Evolutionary conservation across 1,284 basidiomycete species (phyloP), one percentile per base, ranked within the genome.

Genomic region (Pholiota adiposa): DNA sequence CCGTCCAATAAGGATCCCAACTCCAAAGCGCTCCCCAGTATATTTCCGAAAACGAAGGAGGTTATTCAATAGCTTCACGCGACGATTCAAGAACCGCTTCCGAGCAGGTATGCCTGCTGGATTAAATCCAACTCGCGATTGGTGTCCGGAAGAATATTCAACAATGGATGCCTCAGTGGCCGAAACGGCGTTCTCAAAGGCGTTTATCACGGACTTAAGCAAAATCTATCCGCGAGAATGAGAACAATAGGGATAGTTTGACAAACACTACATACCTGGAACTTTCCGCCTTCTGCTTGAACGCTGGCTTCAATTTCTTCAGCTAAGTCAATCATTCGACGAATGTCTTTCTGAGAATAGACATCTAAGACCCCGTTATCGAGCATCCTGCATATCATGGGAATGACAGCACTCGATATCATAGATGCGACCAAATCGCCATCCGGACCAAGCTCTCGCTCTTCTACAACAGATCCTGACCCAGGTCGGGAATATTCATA

Each of bases 361-460:
- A 91, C 88, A 72, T 98, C 92, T 59, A 96, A 82, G 1, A 85
- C 89, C 29, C 93, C 93, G 21, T 80, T 79, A 67, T 90, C 83
- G 23, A 96, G 71, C 18, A 93, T 72, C 65, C 85, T 89, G 67
- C 83, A 85, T 6, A 97, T 71, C 41, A 89, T 80, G 2, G 96
- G 94, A 23, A 93, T 85, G 48, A 97, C 81, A 0, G 90, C 87
- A 0, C 93, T 93, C 11, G 90, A 88, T 25, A 97, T 85, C 87
- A 97, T 93, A 1, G 92, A 89, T 18, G 92, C 86, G 23, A 95
- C 88, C n/a, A 97, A 79, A 69, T 97, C 94, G 12, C 92, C 93
- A 62, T 96, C 93, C 1, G 90, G 85, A 7, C 92, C 87, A n/a
- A 91, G 73, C 60, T 86, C 84, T 11, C 81, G 73, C 58, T 84